Conservation (phyloP, 495 filamentous ascomycete genomes). For the Chaetomium fimeti region DNA sequence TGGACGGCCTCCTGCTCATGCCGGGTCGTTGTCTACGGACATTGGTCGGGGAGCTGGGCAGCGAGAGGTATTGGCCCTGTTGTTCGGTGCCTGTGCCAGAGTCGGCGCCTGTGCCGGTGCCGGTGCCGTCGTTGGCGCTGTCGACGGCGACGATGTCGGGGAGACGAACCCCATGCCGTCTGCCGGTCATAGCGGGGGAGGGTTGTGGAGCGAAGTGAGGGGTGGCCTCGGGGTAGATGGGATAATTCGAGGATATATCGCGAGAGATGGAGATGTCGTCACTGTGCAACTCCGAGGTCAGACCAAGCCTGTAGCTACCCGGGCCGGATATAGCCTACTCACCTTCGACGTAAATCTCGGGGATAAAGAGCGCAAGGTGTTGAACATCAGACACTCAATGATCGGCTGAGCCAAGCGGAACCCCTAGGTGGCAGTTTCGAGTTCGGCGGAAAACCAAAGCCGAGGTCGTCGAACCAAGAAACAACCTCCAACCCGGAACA, state of each 20-base stretch:
- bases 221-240: not conserved
- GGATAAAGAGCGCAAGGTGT: not conserved
- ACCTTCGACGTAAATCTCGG: not conserved
- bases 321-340: not conserved
- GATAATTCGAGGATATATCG: not conserved
- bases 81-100: constrained; percentile 18
- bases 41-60: constrained; percentile 34
- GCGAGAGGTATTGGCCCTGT: constrained; percentile 29
- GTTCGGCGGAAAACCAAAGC: not conserved
- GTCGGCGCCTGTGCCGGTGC: constrained; percentile 12
- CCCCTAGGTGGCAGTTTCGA: not conserved
- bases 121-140: constrained; percentile 11
- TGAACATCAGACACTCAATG: not conserved
- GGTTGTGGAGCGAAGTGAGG: not conserved
- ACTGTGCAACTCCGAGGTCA: constrained; percentile 12
- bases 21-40: constrained; percentile 28
- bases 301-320: not conserved
- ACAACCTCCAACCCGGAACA: not conserved
- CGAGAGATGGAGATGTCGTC: not conserved
- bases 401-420: constrained; percentile 5
- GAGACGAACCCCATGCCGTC: constrained; percentile 29
- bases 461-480: not conserved
- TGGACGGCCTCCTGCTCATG: constrained; percentile 35
- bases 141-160: constrained; percentile 18
- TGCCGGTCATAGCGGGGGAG: constrained; percentile 27